Percentiles rank a stretch among this genome's conserved stretches.
phyloP scores from a whole-genome alignment of 345 rosid genomes.

The Geranium brycei region DNA sequence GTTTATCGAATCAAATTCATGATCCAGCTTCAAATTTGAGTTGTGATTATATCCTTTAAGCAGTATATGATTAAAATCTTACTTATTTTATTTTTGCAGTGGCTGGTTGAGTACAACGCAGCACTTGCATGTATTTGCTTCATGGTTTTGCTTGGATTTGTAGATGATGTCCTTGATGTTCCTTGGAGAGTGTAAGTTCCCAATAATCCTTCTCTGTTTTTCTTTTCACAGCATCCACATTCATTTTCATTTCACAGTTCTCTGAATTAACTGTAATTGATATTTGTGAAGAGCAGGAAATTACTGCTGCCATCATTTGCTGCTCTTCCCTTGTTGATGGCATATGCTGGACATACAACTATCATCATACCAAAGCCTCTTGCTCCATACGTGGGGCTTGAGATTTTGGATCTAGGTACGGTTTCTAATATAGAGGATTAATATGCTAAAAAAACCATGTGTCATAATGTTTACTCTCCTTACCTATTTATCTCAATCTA shows the following conservation, averaged over 20 bases:
- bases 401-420: slow-evolving; percentile 79
- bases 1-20: no score
- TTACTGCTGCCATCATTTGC: slow-evolving; percentile 84
- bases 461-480: no score
- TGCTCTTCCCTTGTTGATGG: slow-evolving; percentile 91
- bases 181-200: slow-evolving; percentile 98
- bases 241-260: no score
- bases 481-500: no score
- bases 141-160: slow-evolving; percentile 92
- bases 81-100: slow-evolving; percentile 35
- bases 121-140: slow-evolving; percentile 90
- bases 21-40: no score
- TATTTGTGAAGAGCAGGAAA: slow-evolving; percentile 46
- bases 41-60: no score
- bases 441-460: background rate
- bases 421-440: background rate
- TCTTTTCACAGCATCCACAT: slow-evolving; percentile 4
- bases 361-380: slow-evolving; percentile 89
- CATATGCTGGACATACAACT: slow-evolving; percentile 98
- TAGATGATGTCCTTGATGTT: slow-evolving; percentile 91
- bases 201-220: no score
- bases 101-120: slow-evolving; percentile 98
- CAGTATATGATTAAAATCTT: no score
- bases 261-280: no score
- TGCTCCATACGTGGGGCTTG: slow-evolving; percentile 56